Percentiles rank a stretch among this genome's conserved stretches.
phyloP scores from a whole-genome alignment of 2,329 filamentous ascomycete genomes.

The Cyphellophora attinorum region DNA sequence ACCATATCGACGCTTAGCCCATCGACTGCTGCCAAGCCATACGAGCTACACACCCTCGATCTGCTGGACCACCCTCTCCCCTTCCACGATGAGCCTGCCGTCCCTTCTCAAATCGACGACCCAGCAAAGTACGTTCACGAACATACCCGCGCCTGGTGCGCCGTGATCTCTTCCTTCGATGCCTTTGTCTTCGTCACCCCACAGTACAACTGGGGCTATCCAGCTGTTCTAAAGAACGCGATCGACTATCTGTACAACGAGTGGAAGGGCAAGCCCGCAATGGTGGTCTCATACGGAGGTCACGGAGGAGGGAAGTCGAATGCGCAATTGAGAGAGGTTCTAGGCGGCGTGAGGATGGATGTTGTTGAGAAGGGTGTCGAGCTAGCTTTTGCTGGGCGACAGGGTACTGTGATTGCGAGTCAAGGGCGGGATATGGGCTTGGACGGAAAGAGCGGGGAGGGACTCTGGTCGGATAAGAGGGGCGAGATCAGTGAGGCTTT shows the following conservation, averaged over 20 bases:
- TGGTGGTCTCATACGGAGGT: constrained; percentile 46
- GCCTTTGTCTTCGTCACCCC: constrained; percentile 33
- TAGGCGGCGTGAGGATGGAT: background rate
- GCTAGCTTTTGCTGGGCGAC: background rate
- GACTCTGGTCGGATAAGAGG: background rate
- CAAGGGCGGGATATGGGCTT: background rate
- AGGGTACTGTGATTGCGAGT: background rate
- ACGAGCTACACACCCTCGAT: constrained; percentile 21
- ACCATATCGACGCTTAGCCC: constrained; percentile 5
- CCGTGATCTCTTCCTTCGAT: constrained; percentile 22
- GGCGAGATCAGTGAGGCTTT: background rate
- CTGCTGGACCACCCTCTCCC: constrained; percentile 23
- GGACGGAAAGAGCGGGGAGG: background rate
- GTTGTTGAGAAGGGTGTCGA: background rate
- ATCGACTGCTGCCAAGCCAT: background rate
- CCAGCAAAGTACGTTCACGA: constrained; percentile 23
- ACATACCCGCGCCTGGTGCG: constrained; percentile 28
- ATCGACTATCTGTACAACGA: constrained; percentile 52
- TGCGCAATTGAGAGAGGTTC: background rate
- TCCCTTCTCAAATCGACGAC: constrained; percentile 26
- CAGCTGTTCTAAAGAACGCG: constrained; percentile 50
- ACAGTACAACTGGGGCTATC: constrained; percentile 46
- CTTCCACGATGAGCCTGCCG: constrained; percentile 28
- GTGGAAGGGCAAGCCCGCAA: constrained; percentile 45
- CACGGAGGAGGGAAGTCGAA: constrained; percentile 26